phyloP scores from a whole-genome alignment of 306 rosid genomes.

The Glycine soja region DNA sequence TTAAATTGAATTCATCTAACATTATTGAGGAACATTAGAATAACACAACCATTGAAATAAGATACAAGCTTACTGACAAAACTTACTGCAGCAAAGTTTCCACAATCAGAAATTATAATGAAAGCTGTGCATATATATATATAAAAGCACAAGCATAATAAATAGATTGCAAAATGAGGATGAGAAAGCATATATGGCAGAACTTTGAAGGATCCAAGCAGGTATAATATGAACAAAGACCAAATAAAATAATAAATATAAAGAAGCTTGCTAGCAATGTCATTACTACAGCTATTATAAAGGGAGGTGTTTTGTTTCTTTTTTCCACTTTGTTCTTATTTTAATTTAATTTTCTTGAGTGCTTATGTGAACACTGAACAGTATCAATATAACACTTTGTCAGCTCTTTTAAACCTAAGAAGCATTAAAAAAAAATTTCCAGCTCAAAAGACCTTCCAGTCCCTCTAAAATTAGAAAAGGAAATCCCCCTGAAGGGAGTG shows the following conservation, averaged over 20 bases:
- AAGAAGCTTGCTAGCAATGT: constrained; percentile 11
- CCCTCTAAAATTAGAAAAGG: not conserved
- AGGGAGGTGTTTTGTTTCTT: not conserved
- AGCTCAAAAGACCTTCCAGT: constrained; percentile 22
- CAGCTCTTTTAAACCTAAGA: not conserved
- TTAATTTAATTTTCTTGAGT: not conserved
- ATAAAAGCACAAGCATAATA: not conserved
- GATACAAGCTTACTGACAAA: constrained; percentile 33
- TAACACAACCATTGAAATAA: constrained; percentile 31
- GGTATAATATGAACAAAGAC: constrained; percentile 22
- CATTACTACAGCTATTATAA: constrained; percentile 11
- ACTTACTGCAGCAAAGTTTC: constrained; percentile 17
- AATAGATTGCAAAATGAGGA: not conserved
- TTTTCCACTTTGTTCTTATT: not conserved
- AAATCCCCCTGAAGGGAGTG: constrained; percentile 12
- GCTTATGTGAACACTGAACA: not conserved
- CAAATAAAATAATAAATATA: not conserved
- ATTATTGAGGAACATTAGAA: constrained; percentile 21
- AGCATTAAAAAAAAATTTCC: not conserved
- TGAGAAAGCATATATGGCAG: not conserved
- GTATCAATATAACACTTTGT: not conserved
- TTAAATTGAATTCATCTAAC: constrained; percentile 18
- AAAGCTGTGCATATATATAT: not conserved
- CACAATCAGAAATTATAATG: constrained; percentile 21
- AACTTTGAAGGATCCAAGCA: constrained; percentile 12